These are phyloP conservation scores for Nakazawaea populi DNA, from an alignment of 805 yeast genomes.

Conservation along the genomic window DNA sequence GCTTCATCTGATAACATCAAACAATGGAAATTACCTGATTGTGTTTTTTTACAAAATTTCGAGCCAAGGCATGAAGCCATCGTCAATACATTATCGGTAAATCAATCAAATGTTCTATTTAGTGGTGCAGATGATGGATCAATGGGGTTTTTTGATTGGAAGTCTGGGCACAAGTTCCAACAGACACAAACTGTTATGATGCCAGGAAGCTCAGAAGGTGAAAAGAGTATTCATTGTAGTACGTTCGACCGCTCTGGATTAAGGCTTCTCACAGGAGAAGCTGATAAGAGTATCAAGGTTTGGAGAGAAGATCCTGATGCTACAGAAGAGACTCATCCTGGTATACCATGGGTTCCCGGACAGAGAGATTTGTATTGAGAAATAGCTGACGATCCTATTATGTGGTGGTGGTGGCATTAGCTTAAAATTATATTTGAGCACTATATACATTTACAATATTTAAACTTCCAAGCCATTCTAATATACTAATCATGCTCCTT, in stretches of 20 bases:
- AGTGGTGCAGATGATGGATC: slow-evolving; percentile 84
- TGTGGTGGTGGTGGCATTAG: too few relatives aligned
- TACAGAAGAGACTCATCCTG: slow-evolving; percentile 29
- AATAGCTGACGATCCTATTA: neutral
- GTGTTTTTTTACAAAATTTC: slow-evolving; percentile 51
- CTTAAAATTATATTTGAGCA: too few relatives aligned
- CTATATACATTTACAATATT: too few relatives aligned
- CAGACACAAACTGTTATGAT: slow-evolving; percentile 43
- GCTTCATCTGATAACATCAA: slow-evolving; percentile 78
- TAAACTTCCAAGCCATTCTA: too few relatives aligned
- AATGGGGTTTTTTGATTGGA: slow-evolving; percentile 74
- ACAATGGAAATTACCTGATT: slow-evolving; percentile 81
- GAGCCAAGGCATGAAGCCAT: slow-evolving; percentile 41
- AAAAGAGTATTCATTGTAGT: slow-evolving; percentile 62
- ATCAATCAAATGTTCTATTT: slow-evolving; percentile 57
- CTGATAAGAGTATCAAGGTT: slow-evolving; percentile 80
- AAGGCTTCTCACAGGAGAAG: slow-evolving; percentile 79
- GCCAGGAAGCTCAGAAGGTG: slow-evolving; percentile 69
- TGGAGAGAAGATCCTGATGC: slow-evolving; percentile 52
- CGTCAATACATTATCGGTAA: slow-evolving; percentile 63
- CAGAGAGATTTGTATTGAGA: neutral
- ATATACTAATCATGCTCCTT: neutral
- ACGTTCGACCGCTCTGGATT: slow-evolving; percentile 76
- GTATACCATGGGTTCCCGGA: slow-evolving; percentile 26
- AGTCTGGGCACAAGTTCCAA: slow-evolving; percentile 60